Base-by-base conservation (phyloP, 805 yeast species). In the Suhomyces vadensis region DNA sequence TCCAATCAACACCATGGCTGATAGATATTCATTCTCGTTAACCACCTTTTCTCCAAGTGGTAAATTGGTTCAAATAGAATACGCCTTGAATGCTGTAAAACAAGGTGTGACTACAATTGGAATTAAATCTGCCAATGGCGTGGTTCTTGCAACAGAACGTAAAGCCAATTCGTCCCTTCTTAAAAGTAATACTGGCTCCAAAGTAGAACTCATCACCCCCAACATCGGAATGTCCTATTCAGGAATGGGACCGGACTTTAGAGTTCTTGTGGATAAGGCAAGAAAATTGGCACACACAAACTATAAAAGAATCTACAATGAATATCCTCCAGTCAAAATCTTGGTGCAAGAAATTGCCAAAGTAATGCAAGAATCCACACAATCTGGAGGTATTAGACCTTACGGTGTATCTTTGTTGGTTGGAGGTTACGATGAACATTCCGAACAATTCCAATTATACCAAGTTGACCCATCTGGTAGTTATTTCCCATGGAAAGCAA, bases 11-110 rank as follows among this genome's bases (percentile, higher is more conserved):
- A 64, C 31, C 50, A 94, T 94, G 98, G 96, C 99, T 48, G 99
- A 94, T 68, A 83, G 99, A 78, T 94, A 94, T 71, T 90, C 98
- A 16, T 94, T 94, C 64, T 94, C 99, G 19, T 78, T 94, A 50
- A 94, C 99, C 20, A 94, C 99, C 13, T 94, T 94, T 67, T 92
- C 98, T 39, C 99, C 99, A 61, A 87, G 96, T 67, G 99, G 99
- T 55, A 94, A 94, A 74, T 80, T 94, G 54, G 96, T 91, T 39
- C 99, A 94, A 73, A 94, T 94, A 57, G 99, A 94, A 66, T 92
- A 94, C 66, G 99, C 99, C 13, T 75, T 94, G 56, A 91, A 92
- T 54, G 98, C 97, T 1, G 99, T 94, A 35, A 94, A 92, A 60
- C 96, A 90, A 63, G 99, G 99, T 65, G 97, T 94, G 41, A 91